phyloP scores from a whole-genome alignment of 2,329 filamentous ascomycete genomes.

The Trichoderma koningiopsis region DNA sequence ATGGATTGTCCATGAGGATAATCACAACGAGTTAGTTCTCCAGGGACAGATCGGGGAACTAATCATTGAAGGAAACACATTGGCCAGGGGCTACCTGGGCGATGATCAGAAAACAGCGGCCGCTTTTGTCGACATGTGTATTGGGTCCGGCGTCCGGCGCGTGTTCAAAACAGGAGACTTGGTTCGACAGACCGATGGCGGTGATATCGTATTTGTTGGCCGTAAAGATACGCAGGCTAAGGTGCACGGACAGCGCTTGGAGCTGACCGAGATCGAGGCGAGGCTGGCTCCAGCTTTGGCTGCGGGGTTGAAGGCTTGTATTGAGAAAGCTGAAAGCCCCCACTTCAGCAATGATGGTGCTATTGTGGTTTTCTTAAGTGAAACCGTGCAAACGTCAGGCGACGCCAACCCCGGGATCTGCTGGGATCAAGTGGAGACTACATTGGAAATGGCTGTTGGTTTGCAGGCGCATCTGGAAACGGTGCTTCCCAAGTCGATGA shows the following conservation, averaged over 20 bases:
- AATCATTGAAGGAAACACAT: constrained; percentile 13
- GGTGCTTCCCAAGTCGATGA: constrained; percentile 1
- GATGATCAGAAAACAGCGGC: not conserved
- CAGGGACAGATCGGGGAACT: constrained; percentile 18
- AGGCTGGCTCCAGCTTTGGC: not conserved
- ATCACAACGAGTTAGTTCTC: constrained; percentile 8
- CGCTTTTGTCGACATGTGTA: not conserved
- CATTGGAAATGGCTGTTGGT: not conserved
- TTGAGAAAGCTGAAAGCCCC: not conserved
- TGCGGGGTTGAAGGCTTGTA: not conserved
- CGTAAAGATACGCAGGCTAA: constrained; percentile 37
- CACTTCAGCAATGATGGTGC: not conserved
- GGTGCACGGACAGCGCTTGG: constrained; percentile 56
- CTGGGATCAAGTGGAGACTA: not conserved
- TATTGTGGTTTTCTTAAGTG: not conserved
- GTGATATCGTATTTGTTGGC: constrained; percentile 30
- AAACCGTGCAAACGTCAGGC: not conserved
- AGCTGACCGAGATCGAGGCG: constrained; percentile 38
- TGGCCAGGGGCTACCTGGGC: constrained; percentile 18
- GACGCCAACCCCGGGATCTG: not conserved
- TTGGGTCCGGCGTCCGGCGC: not conserved
- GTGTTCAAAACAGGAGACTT: constrained; percentile 33
- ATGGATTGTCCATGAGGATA: constrained; percentile 9
- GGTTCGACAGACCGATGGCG: constrained; percentile 37
- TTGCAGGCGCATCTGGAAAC: not conserved